phyloP scores from a whole-genome alignment of 2,329 filamentous ascomycete species.

The Verticillium zaregamsianum region DNA sequence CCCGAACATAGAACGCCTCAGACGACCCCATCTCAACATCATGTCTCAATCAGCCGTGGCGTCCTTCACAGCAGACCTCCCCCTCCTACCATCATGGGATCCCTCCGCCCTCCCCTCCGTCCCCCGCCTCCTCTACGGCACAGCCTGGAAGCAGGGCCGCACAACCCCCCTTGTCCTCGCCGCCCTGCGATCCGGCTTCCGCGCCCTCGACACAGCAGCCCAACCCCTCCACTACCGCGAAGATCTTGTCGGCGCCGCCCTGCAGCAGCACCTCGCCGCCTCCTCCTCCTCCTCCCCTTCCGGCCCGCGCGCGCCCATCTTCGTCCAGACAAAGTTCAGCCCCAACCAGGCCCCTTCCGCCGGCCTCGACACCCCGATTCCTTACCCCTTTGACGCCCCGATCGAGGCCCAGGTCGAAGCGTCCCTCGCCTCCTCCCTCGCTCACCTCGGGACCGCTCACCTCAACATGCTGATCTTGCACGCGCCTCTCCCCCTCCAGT shows the following conservation, averaged over 20 bases:
- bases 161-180: slow-evolving; percentile 64
- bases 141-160: slow-evolving; percentile 76
- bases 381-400: slow-evolving; percentile 61
- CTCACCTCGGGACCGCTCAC: slow-evolving; percentile 45
- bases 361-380: slow-evolving; percentile 40
- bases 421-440: slow-evolving; percentile 64
- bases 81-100: neutral
- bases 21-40: neutral
- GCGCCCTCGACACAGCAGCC: slow-evolving; percentile 71
- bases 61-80: slow-evolving; percentile 5
- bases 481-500: slow-evolving; percentile 42
- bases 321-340: slow-evolving; percentile 77
- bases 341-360: slow-evolving; percentile 52
- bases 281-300: slow-evolving; percentile 1
- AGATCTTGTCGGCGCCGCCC: slow-evolving; percentile 61
- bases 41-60: neutral
- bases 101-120: slow-evolving; percentile 21
- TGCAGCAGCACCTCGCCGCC: slow-evolving; percentile 34
- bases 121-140: slow-evolving; percentile 67
- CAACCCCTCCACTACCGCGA: slow-evolving; percentile 79
- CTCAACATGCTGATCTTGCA: slow-evolving; percentile 75
- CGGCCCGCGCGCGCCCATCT: slow-evolving; percentile 28
- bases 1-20: no score
- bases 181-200: slow-evolving; percentile 66
- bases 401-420: slow-evolving; percentile 61